These are phyloP conservation scores for Sphenostylis stenocarpa DNA, from an alignment of 306 rosid genomes.

Conservation along the genomic window DNA sequence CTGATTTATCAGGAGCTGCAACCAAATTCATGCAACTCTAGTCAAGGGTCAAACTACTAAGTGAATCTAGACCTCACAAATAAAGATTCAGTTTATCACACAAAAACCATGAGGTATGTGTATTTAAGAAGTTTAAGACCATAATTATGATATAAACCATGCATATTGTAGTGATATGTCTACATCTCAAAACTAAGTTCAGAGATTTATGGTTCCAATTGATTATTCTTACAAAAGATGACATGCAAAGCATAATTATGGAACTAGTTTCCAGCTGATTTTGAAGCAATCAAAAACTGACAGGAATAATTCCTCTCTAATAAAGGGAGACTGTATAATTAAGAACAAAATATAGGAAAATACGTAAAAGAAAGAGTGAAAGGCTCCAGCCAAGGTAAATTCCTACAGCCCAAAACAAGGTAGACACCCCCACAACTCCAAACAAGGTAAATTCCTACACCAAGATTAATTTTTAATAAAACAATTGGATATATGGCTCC, in stretches of 20 bases:
- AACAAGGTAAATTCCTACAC: no score
- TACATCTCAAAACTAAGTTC: background rate
- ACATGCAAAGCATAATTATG: no score
- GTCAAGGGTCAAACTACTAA: background rate
- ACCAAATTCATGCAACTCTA: conserved; percentile 10
- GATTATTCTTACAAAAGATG: no score
- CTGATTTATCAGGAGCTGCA: conserved; percentile 81
- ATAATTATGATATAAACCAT: background rate
- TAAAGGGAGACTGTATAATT: no score
- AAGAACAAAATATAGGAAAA: no score
- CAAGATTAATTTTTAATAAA: background rate
- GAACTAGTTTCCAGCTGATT: no score
- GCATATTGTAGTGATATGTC: background rate
- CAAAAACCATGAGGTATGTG: background rate
- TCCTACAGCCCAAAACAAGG: background rate
- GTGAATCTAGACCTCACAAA: background rate
- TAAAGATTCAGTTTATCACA: background rate
- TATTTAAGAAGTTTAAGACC: background rate
- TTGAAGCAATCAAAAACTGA: background rate
- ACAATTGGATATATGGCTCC: no score
- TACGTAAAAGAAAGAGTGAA: no score
- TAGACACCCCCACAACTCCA: no score
- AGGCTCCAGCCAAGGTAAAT: no score
- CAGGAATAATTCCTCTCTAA: no score
- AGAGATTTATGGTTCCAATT: background rate